Conservation (phyloP, 371 early-diverging fungal species). For the Apophysomyces trapeziformis region DNA sequence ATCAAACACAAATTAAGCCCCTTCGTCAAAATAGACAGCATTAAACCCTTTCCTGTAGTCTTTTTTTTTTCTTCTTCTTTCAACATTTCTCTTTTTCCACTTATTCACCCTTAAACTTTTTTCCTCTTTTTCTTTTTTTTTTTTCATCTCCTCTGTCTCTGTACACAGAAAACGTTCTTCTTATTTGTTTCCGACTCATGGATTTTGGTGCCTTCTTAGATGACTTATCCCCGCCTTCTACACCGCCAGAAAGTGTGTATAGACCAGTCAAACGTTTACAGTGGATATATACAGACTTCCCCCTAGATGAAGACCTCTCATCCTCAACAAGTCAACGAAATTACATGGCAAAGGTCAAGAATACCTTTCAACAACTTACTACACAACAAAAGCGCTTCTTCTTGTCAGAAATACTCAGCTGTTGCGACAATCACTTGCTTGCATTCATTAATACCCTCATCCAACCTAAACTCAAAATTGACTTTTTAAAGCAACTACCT, state of each 20-base stretch:
- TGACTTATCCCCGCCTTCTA: slow-evolving; percentile 12
- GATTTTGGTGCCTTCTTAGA: slow-evolving; percentile 7
- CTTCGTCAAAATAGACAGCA: too few species aligned
- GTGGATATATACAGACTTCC: not conserved
- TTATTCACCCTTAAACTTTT: too few species aligned
- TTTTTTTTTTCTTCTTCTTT: too few species aligned
- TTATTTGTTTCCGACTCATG: slow-evolving; percentile 4
- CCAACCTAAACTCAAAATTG: slow-evolving; percentile 74
- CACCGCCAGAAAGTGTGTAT: slow-evolving; percentile 5
- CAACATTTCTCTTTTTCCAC: too few species aligned
- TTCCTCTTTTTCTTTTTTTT: too few species aligned
- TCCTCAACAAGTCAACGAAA: slow-evolving; percentile 12
- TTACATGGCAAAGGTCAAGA: slow-evolving; percentile 26
- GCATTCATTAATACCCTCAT: slow-evolving; percentile 62
- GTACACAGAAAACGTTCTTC: not conserved
- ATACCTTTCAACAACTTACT: slow-evolving; percentile 13
- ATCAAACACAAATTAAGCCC: too few species aligned
- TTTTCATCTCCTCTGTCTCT: too few species aligned
- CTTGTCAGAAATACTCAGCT: slow-evolving; percentile 51
- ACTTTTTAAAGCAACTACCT: slow-evolving; percentile 58
- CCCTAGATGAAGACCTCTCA: not conserved
- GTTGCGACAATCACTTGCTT: slow-evolving; percentile 62
- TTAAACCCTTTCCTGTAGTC: too few species aligned
- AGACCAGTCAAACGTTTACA: slow-evolving; percentile 11
- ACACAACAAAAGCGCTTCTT: slow-evolving; percentile 19